Evolutionary conservation across 2,329 filamentous ascomycete genomes (phyloP), one percentile per base, ranked within the genome.

Genomic region (Diplodia mutila): DNA sequence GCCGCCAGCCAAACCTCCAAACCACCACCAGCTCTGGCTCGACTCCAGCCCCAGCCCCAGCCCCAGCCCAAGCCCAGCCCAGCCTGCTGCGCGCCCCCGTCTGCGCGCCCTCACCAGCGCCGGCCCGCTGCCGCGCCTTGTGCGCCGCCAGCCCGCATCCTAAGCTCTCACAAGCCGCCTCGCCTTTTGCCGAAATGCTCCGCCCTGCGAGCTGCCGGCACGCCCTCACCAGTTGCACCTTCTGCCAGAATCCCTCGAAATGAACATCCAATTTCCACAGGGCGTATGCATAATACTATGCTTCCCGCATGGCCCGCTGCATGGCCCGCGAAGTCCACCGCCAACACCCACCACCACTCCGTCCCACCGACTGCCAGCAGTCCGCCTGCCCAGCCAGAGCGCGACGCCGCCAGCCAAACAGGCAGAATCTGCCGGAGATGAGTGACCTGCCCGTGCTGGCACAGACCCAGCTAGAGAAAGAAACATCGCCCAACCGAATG

Each of bases 181-280:
- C 23, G 7, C 21, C 37, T 46, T 59, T 46, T 59, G 55, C 55
- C 55, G 55, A 46, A 61, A 34, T 34, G 57, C 18, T 63, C n/a
- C 59, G 49, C 49, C n/a, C 49, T 27, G 34, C 34, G 18, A n/a
- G n/a, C n/a, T n/a, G n/a, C n/a, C n/a, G n/a, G n/a, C n/a, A n/a
- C 34, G 46, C 39, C 7, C 25, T 16, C 39, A 23, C 57, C 57
- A 34, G 29, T 46, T 8, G 37, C 57, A 37, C 42, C 59, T 63
- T 63, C 59, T 63, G 59, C 59, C 59, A 63, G 49, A 63, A 63
- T 52, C 46, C 29, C 59, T 63, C 59, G 42, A 63, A 63, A 63
- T 63, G 59, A 63, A 63, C 29, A 63, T 51, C 59, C 46, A 63
- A 63, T 63, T 63, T 63, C 59, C 59, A 63, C 59, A 63, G 46